Base-by-base conservation (phyloP, 2,329 filamentous ascomycete species). In the Lachnellula cervina region DNA sequence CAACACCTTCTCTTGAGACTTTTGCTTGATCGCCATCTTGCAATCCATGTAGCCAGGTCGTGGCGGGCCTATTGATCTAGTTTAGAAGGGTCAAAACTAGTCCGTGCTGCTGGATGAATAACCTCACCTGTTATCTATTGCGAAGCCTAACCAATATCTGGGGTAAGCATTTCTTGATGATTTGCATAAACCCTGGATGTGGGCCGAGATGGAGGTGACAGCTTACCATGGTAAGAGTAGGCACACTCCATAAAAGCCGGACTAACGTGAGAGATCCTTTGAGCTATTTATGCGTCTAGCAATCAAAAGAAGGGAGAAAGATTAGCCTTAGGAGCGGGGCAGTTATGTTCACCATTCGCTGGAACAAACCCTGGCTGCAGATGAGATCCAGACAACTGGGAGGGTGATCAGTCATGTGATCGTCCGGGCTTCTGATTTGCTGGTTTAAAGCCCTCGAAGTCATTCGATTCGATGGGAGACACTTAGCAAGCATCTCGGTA, bases 271-370 rank as follows among this genome's bases (percentile, higher is more conserved):
- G 49, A 51, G 35, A 23, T 28, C 16, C 21, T 28, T 34, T 43
- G 53, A 35, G 53, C 46, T 35, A 51, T 44, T 55, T 51, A 55
- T 55, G 53, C 53, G 44, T 51, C 23, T 17, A 51, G 32, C 17
- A 53, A 28, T 47, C 19, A 23, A 35, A 21, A n/a, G 42, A 19
- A 47, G 42, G 44, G n/a, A 23, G 23, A 8, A 32, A 35, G 44
- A 23, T 47, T 47, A 47, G 44, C 44, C 44, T 23, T 32, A 47
- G 28, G 44, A 14, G 44, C 44, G 44, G 44, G 44, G 44, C 44
- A 21, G 14, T 25, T 47, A 16, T 47, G 44, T 47, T 2, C 28
- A 28, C 28, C 9, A 47, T 47, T 47, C 44, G 44, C 44, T 47
- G 44, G 44, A 19, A n/a, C 19, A n/a, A 3, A 47, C 44, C 44